These are phyloP conservation scores for Telopea speciosissima DNA, from an alignment of 177 flowering plant species.

Conservation along the genomic window DNA sequence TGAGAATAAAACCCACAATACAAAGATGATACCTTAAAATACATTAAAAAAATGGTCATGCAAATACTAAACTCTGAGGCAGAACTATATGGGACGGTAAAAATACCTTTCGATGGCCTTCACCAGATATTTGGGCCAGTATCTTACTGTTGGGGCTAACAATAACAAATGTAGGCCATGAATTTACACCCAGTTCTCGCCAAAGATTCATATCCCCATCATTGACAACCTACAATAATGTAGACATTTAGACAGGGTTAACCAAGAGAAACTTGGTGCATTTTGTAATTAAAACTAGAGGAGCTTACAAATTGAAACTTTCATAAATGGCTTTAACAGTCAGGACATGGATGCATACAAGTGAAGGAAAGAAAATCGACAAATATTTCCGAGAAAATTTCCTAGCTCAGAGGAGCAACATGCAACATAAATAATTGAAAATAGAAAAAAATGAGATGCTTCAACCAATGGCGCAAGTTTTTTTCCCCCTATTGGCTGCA, in stretches of 20 bases:
- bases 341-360: no score
- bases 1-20: not conserved
- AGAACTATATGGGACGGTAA: not conserved
- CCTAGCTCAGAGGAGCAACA: no score
- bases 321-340: no score
- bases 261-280: not conserved
- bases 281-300: not conserved
- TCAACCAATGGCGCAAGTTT: no score
- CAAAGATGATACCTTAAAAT: not conserved
- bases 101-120: constrained; percentile 86
- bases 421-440: no score
- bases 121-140: constrained; percentile 85
- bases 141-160: constrained; percentile 81
- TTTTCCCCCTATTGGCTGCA: no score
- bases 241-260: not conserved
- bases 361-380: no score
- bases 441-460: no score
- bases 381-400: no score
- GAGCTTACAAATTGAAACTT: no score
- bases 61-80: not conserved
- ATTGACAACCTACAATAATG: constrained; percentile 70
- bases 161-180: constrained; percentile 96
- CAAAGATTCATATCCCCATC: constrained; percentile 94
- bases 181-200: constrained; percentile 85
- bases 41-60: not conserved